Evolutionary conservation across 192 early-diverging fungal species (phyloP), one percentile per base, ranked within the genome.

Genomic region (Coemansia brasiliensis): DNA sequence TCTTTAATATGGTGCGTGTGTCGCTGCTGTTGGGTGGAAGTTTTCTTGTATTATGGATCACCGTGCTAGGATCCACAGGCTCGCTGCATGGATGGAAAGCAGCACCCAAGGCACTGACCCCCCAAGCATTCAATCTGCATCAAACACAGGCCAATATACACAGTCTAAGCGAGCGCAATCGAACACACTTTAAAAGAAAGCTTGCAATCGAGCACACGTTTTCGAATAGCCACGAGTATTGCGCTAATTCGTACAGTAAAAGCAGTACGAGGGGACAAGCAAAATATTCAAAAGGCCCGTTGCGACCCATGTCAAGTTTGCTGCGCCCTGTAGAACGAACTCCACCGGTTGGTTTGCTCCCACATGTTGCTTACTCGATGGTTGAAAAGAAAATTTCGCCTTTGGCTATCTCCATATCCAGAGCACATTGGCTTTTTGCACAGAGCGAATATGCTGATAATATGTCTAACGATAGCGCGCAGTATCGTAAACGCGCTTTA

Each of bases 401-500:
- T 7, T 35, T 35, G 32, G 32, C 32, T 10, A 35, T 35, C 7
- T 10, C 32, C 32, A 35, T 35, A 7, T 35, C 32, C 10, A 10
- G 20, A 18, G 43, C 43, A 1, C 43, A 45, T 22, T 45, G 43
- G 43, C 43, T 45, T 11, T 22, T 20, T 7, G 32, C 32, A 10
- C 10, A 5, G 6, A 35, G 32, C 32, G 32, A 35, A 35, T 35
- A 35, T 7, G 32, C 32, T 10, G 3, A 35, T 35, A 10, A 10
- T 10, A 35, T 35, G 10, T 24, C n/a, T n/a, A n/a, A 46, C 22
- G 44, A 8, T 12, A 18, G 59, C 26, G 59, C 59, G 1, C 59
- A 61, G 37, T 69, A 69, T 39, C 67, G 67, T n/a, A 69, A 63
- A 39, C 68, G 68, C 41, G 68, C 68, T 49, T 48, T 63, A 42